These are phyloP conservation scores for Lentinula lateritia DNA, from an alignment of 768 basidiomycete species.

Conservation along the genomic window DNA sequence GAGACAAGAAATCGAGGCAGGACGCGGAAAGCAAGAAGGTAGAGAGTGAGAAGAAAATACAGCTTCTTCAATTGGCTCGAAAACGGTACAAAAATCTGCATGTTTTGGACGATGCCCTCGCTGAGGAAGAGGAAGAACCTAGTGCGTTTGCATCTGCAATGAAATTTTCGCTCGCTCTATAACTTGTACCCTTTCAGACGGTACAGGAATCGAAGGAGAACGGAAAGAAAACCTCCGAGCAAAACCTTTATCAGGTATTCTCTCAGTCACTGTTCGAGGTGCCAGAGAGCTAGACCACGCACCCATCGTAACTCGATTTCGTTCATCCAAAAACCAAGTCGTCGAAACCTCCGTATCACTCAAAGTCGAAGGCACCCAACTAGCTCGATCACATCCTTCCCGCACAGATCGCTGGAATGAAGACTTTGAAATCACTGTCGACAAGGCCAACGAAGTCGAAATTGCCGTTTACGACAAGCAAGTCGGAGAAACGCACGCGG, in stretches of 20 bases:
- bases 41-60: slow-evolving; percentile 96
- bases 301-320: slow-evolving; percentile 61
- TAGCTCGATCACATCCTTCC: slow-evolving; percentile 87
- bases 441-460: slow-evolving; percentile 98
- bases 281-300: slow-evolving; percentile 96
- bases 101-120: slow-evolving; percentile 84
- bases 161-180: slow-evolving; percentile 3
- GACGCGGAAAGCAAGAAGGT: slow-evolving; percentile 93
- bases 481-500: slow-evolving; percentile 69
- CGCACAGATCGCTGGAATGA: slow-evolving; percentile 98
- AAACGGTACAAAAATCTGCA: slow-evolving; percentile 96
- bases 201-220: slow-evolving; percentile 67
- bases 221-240: slow-evolving; percentile 88
- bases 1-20: slow-evolving; percentile 90
- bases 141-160: slow-evolving; percentile 31
- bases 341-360: slow-evolving; percentile 89
- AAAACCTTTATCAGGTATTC: slow-evolving; percentile 92
- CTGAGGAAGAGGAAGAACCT: slow-evolving; percentile 64
- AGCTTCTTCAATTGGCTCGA: slow-evolving; percentile 84
- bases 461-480: slow-evolving; percentile 94
- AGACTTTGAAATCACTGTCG: slow-evolving; percentile 92
- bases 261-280: slow-evolving; percentile 81
- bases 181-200: slow-evolving; percentile 22
- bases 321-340: slow-evolving; percentile 74
- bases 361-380: slow-evolving; percentile 93